Base-by-base conservation (phyloP, 257 asterid genomes). In the Scutellaria barbata region DNA sequence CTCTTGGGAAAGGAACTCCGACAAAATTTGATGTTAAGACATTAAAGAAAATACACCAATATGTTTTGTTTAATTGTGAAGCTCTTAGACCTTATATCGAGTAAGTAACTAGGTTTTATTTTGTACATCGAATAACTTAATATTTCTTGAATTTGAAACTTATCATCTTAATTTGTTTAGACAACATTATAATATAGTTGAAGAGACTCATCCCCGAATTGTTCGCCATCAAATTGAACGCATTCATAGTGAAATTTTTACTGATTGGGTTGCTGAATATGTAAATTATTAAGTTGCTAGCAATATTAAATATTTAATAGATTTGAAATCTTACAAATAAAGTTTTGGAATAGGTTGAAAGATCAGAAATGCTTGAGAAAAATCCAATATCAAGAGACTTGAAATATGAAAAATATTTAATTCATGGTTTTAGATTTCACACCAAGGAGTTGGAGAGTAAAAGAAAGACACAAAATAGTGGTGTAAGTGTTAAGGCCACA, bases 201-300 rank as follows among this genome's bases (percentile, higher is more conserved):
- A n/a, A n/a, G n/a, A n/a, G n/a, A n/a, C n/a, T n/a, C n/a, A n/a
- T n/a, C n/a, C n/a, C 10, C 22, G 30, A 55, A 22, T 20, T 22
- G 40, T 8, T 3, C 61, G 61, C 14, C 14, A 52, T 18, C 40
- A 22, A 55, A 22, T 22, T 55, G 61, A 55, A 12, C 40, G 39
- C 2, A 55, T 55, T 20, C 61, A 55, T 55, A 55, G 61, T 22
- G 61, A 55, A 55, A 10, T 39, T 3, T 55, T 55, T 55, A 37
- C 61, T 0, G 61, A 55, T 55, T 55, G 61, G 41, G 20, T 55
- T 55, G 37, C 61, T 10, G 14, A 55, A 55, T n/a, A 55, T 55
- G 61, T 55, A 55, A 55, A 39, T 55, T 20, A 9, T 55, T 4
- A 20, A 22, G 22, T 8, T 0, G 1, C 0, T 9, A n/a, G 37